Percentiles rank a stretch among this genome's conserved stretches.
phyloP scores from a whole-genome alignment of 1,284 basidiomycete genomes.

The Coniophora puteana region DNA sequence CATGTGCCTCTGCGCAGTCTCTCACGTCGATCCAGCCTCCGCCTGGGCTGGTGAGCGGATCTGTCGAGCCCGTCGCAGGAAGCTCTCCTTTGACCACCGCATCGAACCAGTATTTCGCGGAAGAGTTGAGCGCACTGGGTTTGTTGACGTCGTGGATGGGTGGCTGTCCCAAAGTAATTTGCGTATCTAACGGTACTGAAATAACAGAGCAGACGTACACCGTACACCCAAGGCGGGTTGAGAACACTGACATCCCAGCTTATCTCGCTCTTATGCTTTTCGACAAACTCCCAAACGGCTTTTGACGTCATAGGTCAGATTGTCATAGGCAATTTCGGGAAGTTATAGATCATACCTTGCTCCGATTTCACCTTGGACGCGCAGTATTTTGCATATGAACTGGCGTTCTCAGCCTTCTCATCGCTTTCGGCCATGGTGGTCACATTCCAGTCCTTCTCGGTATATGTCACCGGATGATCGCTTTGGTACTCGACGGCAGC shows the following conservation, averaged over 20 bases:
- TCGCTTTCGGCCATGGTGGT: constrained; percentile 39
- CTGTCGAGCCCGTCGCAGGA: too few species aligned
- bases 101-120: constrained; percentile 25
- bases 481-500: constrained; percentile 38
- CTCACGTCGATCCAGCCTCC: constrained; percentile 57
- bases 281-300: constrained; percentile 49
- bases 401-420: constrained; percentile 40
- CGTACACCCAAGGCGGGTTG: constrained; percentile 40
- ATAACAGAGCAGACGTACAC: constrained; percentile 13
- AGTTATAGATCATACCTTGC: constrained; percentile 32
- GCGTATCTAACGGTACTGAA: background rate
- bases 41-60: constrained; percentile 27
- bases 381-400: constrained; percentile 39
- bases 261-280: constrained; percentile 41
- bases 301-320: background rate
- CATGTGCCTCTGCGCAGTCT: constrained; percentile 58
- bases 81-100: too few species aligned
- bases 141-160: constrained; percentile 42
- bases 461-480: constrained; percentile 20
- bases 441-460: constrained; percentile 59
- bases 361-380: constrained; percentile 67
- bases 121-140: constrained; percentile 50
- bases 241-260: constrained; percentile 49
- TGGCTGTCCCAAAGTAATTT: constrained; percentile 21
- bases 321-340: background rate